Base-by-base conservation (phyloP, 129 eudicot species). In the Arctium lappa region DNA sequence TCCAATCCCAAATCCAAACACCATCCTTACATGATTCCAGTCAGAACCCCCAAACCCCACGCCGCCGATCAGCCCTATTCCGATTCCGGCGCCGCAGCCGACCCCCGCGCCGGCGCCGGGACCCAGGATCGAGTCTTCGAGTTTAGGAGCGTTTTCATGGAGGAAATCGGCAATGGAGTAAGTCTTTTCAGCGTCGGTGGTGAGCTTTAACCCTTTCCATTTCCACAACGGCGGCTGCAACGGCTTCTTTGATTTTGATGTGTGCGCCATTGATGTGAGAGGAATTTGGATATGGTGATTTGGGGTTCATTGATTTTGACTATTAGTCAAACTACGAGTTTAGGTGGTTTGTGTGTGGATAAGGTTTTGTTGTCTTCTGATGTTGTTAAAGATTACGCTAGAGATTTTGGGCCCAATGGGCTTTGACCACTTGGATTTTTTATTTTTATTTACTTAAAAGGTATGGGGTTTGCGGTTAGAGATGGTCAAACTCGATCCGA, bases 81-180 rank as follows among this genome's bases (percentile, higher is more conserved):
- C 94, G n/a, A 94, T 29, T 8, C 97, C 95, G 36, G 79, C 90
- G 66, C 97, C 95, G 78, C 97, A 92, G 12, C 97, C 96, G 31
- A 88, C 78, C 2, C 97, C 98, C 2, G 89, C 90, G 29, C 95
- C 95, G 44, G 75, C 89, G 5, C 97, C 98, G 2, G 95, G 97
- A 10, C 98, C 98, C 82, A 90, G 42, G 0, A 91, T 81, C 2
- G 89, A 75, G 33, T 88, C 92, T 40, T 85, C 85, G 39, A 78
- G 13, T 30, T 87, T 88, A 84, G 80, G 81, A 27, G 83, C 36
- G 69, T 32, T 83, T 48, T 89, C 89, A 7, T 85, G 77, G 79
- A 88, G 40, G 85, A 86, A 86, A 38, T 86, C 88, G 50, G 89
- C 8, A 8, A 89, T 73, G 36, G 90, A 87, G 29, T 80, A 18